Percentiles rank a stretch among this genome's conserved stretches.
Evolutionary conservation across 2,329 filamentous ascomycete genomes (phyloP).

Genomic region (Penicillium nordicum): DNA sequence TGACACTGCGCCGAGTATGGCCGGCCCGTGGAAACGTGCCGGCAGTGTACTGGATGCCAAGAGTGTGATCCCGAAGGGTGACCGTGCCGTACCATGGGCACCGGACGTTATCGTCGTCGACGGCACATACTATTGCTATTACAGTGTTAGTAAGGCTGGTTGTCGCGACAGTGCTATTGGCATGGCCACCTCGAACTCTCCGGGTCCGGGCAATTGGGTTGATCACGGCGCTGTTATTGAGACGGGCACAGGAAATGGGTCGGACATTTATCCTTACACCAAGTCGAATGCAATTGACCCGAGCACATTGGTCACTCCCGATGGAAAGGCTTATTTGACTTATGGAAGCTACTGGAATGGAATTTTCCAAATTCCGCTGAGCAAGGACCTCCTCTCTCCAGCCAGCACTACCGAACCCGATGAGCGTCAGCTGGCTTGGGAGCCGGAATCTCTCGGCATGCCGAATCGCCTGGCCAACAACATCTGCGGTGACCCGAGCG

Average conservation of each 20-base stretch:
- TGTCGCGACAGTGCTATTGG: slow-evolving; percentile 62
- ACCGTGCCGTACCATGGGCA: slow-evolving; percentile 46
- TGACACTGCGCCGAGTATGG: slow-evolving; percentile 26
- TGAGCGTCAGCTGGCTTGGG: slow-evolving; percentile 30
- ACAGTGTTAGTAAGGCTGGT: slow-evolving; percentile 61
- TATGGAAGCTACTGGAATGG: slow-evolving; percentile 69
- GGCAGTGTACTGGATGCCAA: slow-evolving; percentile 30
- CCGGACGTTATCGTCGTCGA: slow-evolving; percentile 59
- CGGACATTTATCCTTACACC: slow-evolving; percentile 33
- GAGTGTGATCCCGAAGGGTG: slow-evolving; percentile 35
- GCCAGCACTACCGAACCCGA: slow-evolving; percentile 21
- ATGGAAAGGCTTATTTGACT: slow-evolving; percentile 47
- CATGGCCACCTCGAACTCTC: slow-evolving; percentile 48
- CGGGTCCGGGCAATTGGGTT: slow-evolving; percentile 33
- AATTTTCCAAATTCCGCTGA: slow-evolving; percentile 59
- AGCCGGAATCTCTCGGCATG: slow-evolving; percentile 20
- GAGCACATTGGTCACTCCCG: slow-evolving; percentile 46
- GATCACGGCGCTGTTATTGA: slow-evolving; percentile 38
- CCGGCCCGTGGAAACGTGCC: slow-evolving; percentile 31
- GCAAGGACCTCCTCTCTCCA: slow-evolving; percentile 23
- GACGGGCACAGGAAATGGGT: slow-evolving; percentile 31
- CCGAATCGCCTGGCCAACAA: slow-evolving; percentile 23
- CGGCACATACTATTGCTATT: slow-evolving; percentile 62
- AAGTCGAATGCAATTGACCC: slow-evolving; percentile 61
- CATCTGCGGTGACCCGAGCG: slow-evolving; percentile 30